Conservation (phyloP, 108 stramenopile species). For the Pseudonitzschia pungens region DNA sequence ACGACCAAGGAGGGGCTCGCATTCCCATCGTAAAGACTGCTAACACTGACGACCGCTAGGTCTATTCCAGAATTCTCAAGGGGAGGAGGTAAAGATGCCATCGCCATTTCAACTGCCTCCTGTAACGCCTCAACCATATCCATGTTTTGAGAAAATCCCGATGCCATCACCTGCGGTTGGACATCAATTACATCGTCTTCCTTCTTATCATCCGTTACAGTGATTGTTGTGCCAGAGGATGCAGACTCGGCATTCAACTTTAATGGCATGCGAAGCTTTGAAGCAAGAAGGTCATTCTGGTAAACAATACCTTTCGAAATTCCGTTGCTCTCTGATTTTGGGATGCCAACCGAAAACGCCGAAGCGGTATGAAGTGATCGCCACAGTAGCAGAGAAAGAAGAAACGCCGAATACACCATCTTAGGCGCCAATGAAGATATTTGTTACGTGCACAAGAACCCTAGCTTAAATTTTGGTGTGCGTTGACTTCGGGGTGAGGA, state of each 20-base stretch:
- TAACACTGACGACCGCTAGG: constrained; percentile 64
- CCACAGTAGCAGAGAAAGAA: constrained; percentile 5
- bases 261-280: background rate
- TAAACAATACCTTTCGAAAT: background rate
- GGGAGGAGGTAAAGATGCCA: constrained; percentile 46
- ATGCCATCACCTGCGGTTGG: constrained; percentile 63
- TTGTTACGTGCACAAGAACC: no score
- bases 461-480: no score
- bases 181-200: background rate
- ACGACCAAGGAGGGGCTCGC: constrained; percentile 40
- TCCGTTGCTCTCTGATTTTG: background rate
- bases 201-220: background rate
- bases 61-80: constrained; percentile 33
- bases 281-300: background rate
- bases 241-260: background rate
- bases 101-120: constrained; percentile 59
- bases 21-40: constrained; percentile 66
- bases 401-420: background rate
- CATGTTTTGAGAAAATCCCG: constrained; percentile 63
- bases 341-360: background rate
- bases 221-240: background rate
- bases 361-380: background rate
- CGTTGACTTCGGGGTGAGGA: no score
- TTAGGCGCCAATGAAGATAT: background rate
- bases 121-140: constrained; percentile 51